Evolutionary conservation across 192 early-diverging fungal species (phyloP).

Genomic region (Rhizoclosmatium globosum): DNA sequence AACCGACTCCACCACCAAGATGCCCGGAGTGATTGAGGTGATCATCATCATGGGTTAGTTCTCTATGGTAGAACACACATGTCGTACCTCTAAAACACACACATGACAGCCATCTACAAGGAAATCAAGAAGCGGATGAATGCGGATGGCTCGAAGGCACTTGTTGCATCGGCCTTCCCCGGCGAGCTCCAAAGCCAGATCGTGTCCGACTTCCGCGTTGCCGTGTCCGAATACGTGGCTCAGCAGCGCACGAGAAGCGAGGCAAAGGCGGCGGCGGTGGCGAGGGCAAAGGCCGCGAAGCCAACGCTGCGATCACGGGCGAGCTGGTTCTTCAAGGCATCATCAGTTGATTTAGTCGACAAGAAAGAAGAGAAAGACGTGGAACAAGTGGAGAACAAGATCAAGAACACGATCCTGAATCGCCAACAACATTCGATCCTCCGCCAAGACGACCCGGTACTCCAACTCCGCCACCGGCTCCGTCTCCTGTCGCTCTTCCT

Average conservation of each 20-base stretch:
- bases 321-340: neutral
- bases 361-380: neutral
- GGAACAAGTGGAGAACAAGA: neutral
- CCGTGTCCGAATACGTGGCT: neutral
- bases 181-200: slow-evolving; percentile 20
- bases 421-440: neutral
- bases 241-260: neutral
- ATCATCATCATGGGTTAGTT: slow-evolving; percentile 18
- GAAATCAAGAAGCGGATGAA: slow-evolving; percentile 31
- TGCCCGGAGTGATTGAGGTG: slow-evolving; percentile 36
- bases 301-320: neutral
- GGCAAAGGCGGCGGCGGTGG: neutral
- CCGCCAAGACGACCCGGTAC: neutral
- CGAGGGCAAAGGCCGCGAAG: neutral
- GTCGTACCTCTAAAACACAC: neutral
- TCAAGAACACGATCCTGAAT: neutral
- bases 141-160: slow-evolving; percentile 12
- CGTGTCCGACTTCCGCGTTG: neutral
- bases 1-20: neutral
- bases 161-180: slow-evolving; percentile 16
- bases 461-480: neutral
- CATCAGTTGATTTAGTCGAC: neutral
- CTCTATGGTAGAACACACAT: too few species aligned
- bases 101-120: slow-evolving; percentile 19
- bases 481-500: neutral